Evolutionary conservation across 805 yeast species (phyloP), one percentile per base, ranked within the genome.

Genomic region (Ogataea methylovora): DNA sequence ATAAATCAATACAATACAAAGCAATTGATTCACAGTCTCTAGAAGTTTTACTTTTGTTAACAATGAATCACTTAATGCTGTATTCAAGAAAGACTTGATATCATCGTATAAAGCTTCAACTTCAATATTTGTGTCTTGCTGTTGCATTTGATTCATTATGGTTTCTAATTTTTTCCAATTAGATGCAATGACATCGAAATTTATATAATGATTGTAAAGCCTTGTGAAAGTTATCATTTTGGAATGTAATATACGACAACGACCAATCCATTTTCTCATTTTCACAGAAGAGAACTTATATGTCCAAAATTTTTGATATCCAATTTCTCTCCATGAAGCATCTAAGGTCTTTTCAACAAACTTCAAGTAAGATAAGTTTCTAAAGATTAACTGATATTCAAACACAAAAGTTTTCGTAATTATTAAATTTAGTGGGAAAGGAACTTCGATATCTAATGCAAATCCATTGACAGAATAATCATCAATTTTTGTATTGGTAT

Each of bases 381-480:
- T 72, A 46, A 84, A 85, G 30, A 87, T 60, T 24, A 85, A 62
- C 52, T 90, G 95, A 50, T 81, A 86, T 42, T 92, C 85, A 32
- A 77, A 69, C 13, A 85, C 62, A 18, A 79, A 75, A 12, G 86
- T 80, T 35, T 78, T 72, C 13, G 83, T 76, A 1, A 86, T 60
- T 1, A 92, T 65, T 18, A 90, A 63, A 48, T 86, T 86, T 32
- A 86, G 58, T 0, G 99, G 99, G 51, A 85, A 92, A 3, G 97
- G 96, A 16, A 88, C 55, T n/a, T 67, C 56, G 7, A 79, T 39
- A 27, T 78, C 76, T 29, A 81, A 56, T 38, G 71, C 73, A 9
- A 81, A 52, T 33, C 70, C 69, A 30, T 76, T 63, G 2, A 80
- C 62, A 2, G 74, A 49, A 30, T 63, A 65, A 20, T 63, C 56